Base-by-base conservation (phyloP, 495 filamentous ascomycete species). In the Hyphodiscus hymeniophilus region DNA sequence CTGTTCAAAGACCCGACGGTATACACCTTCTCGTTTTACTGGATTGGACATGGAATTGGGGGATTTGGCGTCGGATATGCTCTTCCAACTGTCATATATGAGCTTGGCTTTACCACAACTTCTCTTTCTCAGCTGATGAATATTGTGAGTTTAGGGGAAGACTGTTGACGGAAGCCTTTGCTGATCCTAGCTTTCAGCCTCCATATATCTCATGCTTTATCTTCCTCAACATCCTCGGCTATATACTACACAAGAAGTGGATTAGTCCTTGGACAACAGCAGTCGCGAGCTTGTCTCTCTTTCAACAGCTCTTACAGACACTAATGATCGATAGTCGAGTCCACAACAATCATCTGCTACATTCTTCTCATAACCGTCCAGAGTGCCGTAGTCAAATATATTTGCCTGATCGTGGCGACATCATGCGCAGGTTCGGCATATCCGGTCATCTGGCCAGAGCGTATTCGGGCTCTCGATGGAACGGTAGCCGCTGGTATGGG, bases 391-490 rank as follows among this genome's bases (percentile, higher is more conserved):
- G 66, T 64, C 16, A 69, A 67, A 49, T 70, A 71, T 38, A 38
- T 70, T 7, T 63, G 54, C 11, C 45, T 71, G 30, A 64, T 70
- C 11, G 55, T 71, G 16, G 66, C 69, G 7, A 65, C 61, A 0
- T 59, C 68, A 3, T 64, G 61, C 41, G 60, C 69, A 0, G 62
- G 63, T 0, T 69, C 62, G 16, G 63, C 63, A n/a, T 71, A 66
- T 42, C 66, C 69, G 0, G 61, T 70, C 7, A 71, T 71, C 33
- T 71, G 66, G 68, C 66, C 68, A 22, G 69, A 73, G 47, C 62
- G 68, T 0, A 73, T 71, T 33, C 63, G 68, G 20, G 67, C 58
- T 3, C 56, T 66, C 1, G 58, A 67, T 11, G 66, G 68, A 2
- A 70, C 68, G 0, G 59, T 64, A 1, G 61, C 64, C 3, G 58